Base-by-base conservation (phyloP, 2,329 filamentous ascomycete genomes). In the Talaromyces albobiverticillius region DNA sequence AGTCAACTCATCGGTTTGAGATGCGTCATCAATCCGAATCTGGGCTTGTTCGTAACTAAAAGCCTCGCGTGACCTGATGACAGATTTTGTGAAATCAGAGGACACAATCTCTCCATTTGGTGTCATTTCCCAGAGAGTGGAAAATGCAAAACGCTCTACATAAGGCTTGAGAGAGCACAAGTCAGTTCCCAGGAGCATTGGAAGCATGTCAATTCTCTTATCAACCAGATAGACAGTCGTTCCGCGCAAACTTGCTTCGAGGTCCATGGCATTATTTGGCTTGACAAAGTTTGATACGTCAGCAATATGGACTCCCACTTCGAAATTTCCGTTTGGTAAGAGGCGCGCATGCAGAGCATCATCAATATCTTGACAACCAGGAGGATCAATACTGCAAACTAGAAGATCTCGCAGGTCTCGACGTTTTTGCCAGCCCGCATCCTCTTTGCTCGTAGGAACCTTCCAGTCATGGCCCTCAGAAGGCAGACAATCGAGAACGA, bases 231-330 rank as follows among this genome's bases (percentile, higher is more conserved):
- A 99, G 25, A 99, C 94, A 0, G 93, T 97, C 4, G 94, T 97
- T 58, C 94, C 94, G 64, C 94, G 87, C 66, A 95, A 84, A 67
- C 90, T 94, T 3, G 94, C 94, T 74, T 99, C 94, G 46, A 86
- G 83, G 69, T 99, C 95, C 94, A 99, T 99, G 51, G 94, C 88
- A 66, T 93, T 99, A 71, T 89, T 91, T 23, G 95, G 92, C 73
- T 94, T 95, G 65, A 99, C 94, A 67, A 99, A 99, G 74, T 99
- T 89, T 9, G 94, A 97, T n/a, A 99, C 94, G 71, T 99, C 94
- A 25, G 94, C 95, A 71, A 99, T 99, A 72, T 99, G 95, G 14
- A 99, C 94, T 59, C 94, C 94, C 9, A 99, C 91, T 71, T 97
- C 90, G 60, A 86, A 92, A 70, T 97, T 96, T 41, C 95, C 94